These are phyloP conservation scores for Gamsiella multidivaricata DNA, from an alignment of 192 early-diverging fungal species.

Conservation along the genomic window DNA sequence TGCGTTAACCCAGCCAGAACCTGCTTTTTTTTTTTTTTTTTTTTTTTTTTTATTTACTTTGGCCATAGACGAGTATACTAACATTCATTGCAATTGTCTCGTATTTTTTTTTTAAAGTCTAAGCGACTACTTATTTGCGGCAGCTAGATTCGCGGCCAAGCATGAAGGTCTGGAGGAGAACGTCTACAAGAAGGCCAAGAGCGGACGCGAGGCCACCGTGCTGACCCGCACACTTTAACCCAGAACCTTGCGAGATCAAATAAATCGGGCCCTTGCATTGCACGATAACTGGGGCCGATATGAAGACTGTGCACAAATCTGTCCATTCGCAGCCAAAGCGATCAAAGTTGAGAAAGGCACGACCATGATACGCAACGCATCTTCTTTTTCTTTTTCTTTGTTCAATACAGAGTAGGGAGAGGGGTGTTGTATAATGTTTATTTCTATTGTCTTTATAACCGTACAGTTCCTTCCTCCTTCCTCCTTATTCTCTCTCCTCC, in stretches of 20 bases:
- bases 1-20: neutral
- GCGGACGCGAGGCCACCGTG: conserved; percentile 45
- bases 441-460: neutral
- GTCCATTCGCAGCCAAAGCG: no score
- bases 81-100: no score
- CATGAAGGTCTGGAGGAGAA: conserved; percentile 75
- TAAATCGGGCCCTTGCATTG: neutral
- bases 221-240: conserved; percentile 21
- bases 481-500: neutral
- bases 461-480: neutral
- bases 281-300: no score
- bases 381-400: no score
- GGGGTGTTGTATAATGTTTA: neutral
- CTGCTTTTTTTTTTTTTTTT: neutral
- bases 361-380: no score
- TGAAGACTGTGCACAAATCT: no score
- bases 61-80: no score
- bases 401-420: no score
- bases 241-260: neutral
- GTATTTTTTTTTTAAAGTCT: conserved; percentile 53
- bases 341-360: no score
- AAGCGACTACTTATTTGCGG: conserved; percentile 93
- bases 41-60: neutral
- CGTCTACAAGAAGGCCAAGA: conserved; percentile 73
- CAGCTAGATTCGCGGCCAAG: conserved; percentile 84